Evolutionary conservation across 2,329 filamentous ascomycete genomes (phyloP), one percentile per base, ranked within the genome.

Genomic region (Triangularia verruculosa): DNA sequence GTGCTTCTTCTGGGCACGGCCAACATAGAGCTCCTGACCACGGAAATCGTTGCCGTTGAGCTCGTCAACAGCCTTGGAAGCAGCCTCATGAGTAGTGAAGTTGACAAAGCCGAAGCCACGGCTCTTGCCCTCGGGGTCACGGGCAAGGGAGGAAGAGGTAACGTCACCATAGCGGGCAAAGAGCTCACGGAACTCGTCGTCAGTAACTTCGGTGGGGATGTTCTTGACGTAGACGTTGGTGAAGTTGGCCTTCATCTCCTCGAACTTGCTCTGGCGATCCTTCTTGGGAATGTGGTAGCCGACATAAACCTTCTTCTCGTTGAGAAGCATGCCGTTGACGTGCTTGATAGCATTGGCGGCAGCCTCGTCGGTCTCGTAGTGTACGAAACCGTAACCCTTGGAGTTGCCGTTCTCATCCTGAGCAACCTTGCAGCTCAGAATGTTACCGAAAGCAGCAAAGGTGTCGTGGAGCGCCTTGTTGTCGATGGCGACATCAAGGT

Each of bases 211-310:
- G 34, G 82, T 74, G 73, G 89, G 87, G 72, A 99, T 90, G 83
- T 99, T 99, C 89, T 99, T 99, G 83, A 99, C 92, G 82, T 99
- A 99, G 80, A 99, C 89, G 79, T 99, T 99, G 84, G 95, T 99
- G 86, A 96, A 99, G 86, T 99, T 99, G 79, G 95, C 95, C 89
- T 99, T 99, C 94, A 99, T 99, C 86, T 99, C 95, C 84, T 99
- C 95, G 73, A 98, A 98, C 84, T 99, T 99, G 92, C 92, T 97
- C 87, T 98, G 95, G 74, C 95, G 94, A 77, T 99, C 95, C 87
- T 98, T 98, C 90, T 98, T 98, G 78, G 95, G 93, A 74, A 99
- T 98, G 82, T 99, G 95, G 82, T 97, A 94, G 69, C 95, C 95
- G 72, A 99, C 95, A 73, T 96, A 99, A 69, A 99, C 95, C 87